These are phyloP conservation scores for Pyricularia grisea DNA, from an alignment of 2,329 filamentous ascomycete genomes.

Conservation along the genomic window DNA sequence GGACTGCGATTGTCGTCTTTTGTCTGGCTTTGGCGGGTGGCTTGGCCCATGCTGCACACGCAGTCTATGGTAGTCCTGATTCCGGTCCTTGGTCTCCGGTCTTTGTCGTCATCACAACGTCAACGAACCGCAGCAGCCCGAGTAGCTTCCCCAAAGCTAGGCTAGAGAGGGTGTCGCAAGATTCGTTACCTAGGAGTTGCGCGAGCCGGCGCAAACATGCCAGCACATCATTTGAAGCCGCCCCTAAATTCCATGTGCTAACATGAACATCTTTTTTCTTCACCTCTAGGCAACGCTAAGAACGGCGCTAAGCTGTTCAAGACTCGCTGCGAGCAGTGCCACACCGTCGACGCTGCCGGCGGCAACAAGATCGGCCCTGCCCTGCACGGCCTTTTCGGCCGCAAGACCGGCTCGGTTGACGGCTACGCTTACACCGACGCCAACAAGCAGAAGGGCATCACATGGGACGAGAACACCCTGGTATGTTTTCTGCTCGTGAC, in stretches of 20 bases:
- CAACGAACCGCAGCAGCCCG: not conserved
- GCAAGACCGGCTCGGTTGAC: constrained; percentile 82
- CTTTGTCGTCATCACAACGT: not conserved
- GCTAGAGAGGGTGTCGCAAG: not conserved
- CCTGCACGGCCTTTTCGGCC: constrained; percentile 94
- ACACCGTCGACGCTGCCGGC: constrained; percentile 84
- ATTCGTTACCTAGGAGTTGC: not conserved
- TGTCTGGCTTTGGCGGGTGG: not conserved
- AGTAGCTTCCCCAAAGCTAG: not conserved
- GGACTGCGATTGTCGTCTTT: not conserved
- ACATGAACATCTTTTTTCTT: not conserved
- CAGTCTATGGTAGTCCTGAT: not conserved
- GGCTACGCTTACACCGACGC: constrained; percentile 98
- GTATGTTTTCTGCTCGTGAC: constrained; percentile 36
- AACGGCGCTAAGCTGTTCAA: constrained; percentile 99
- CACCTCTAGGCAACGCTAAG: constrained; percentile 66
- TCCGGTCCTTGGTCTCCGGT: not conserved
- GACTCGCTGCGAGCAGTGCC: constrained; percentile 97
- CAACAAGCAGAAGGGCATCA: constrained; percentile 95
- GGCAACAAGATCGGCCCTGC: constrained; percentile 98
- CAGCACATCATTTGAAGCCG: not conserved
- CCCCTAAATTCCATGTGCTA: not conserved
- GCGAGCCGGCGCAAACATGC: not conserved
- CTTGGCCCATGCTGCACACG: not conserved
- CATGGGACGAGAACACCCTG: constrained; percentile 78